Conservation (phyloP, 768 basidiomycete species). For the Suillus occidentalis region DNA sequence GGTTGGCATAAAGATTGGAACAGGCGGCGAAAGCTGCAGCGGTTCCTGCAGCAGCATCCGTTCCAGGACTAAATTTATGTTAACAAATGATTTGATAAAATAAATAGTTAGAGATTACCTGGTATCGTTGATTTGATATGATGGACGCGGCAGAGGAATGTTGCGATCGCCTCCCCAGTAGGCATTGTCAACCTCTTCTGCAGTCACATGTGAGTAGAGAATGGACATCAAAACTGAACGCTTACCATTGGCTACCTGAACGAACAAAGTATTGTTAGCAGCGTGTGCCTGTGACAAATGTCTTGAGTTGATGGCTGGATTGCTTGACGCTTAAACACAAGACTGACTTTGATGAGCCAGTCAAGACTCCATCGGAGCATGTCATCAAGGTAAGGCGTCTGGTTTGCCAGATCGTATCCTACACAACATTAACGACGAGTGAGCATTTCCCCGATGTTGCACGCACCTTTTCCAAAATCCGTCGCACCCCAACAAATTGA, state of each 20-base stretch:
- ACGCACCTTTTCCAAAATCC: slow-evolving; percentile 73
- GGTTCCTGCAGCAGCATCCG: slow-evolving; percentile 82
- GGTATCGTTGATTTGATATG: slow-evolving; percentile 76
- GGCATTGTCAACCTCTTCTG: slow-evolving; percentile 62
- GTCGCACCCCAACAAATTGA: slow-evolving; percentile 90
- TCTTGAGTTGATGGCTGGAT: neutral
- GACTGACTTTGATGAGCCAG: slow-evolving; percentile 84
- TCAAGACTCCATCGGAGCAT: slow-evolving; percentile 90
- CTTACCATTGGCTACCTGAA: slow-evolving; percentile 71
- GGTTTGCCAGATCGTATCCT: slow-evolving; percentile 85
- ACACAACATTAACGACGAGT: neutral
- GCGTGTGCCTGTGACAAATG: slow-evolving; percentile 69
- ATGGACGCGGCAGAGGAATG: slow-evolving; percentile 73
- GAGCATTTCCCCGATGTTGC: slow-evolving; percentile 1
- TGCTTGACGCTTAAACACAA: neutral
- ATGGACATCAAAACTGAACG: slow-evolving; percentile 11
- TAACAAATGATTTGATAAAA: neutral
- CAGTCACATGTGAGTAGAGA: slow-evolving; percentile 8
- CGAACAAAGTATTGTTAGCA: slow-evolving; percentile 64
- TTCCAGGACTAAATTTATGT: slow-evolving; percentile 59
- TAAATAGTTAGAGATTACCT: slow-evolving; percentile 29
- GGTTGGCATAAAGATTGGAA: slow-evolving; percentile 74
- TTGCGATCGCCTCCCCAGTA: slow-evolving; percentile 90
- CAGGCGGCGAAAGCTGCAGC: slow-evolving; percentile 89
- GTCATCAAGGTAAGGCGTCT: slow-evolving; percentile 88